These are phyloP conservation scores for Wilcoxina mikolae DNA, from an alignment of 495 filamentous ascomycete species.

Conservation along the genomic window DNA sequence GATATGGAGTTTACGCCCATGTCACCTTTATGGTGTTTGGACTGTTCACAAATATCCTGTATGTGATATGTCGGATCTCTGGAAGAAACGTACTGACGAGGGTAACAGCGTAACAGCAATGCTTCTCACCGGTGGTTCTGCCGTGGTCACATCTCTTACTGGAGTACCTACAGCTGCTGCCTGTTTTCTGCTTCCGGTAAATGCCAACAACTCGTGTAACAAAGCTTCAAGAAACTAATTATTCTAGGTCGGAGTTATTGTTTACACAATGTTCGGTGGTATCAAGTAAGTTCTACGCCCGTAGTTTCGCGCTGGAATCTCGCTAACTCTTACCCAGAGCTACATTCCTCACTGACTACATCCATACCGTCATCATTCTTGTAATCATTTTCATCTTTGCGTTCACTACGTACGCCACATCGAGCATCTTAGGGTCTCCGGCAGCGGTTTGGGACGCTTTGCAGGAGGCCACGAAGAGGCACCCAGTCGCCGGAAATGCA, in stretches of 20 bases:
- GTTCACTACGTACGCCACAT: slow-evolving; percentile 70
- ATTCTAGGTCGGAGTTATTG: slow-evolving; percentile 72
- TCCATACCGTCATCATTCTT: slow-evolving; percentile 76
- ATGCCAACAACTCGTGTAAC: too few relatives aligned
- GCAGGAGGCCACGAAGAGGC: slow-evolving; percentile 47
- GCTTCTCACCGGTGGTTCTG: slow-evolving; percentile 80
- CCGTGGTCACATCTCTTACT: slow-evolving; percentile 69
- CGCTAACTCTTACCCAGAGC: slow-evolving; percentile 11
- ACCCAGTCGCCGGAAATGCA: slow-evolving; percentile 76
- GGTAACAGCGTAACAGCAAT: slow-evolving; percentile 57
- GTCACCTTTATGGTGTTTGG: slow-evolving; percentile 68
- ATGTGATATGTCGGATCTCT: slow-evolving; percentile 3
- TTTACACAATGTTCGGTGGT: slow-evolving; percentile 64
- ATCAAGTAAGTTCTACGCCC: slow-evolving; percentile 51
- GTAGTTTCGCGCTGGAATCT: slow-evolving; percentile 1
- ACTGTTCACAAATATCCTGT: slow-evolving; percentile 65
- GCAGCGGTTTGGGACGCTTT: slow-evolving; percentile 68
- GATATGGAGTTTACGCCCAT: slow-evolving; percentile 51
- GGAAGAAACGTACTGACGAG: slow-evolving; percentile 1
- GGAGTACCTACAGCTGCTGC: slow-evolving; percentile 78
- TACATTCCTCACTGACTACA: slow-evolving; percentile 57
- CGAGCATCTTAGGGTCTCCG: slow-evolving; percentile 62
- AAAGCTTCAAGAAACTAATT: too few relatives aligned
- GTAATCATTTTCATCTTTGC: slow-evolving; percentile 85
- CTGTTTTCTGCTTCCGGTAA: slow-evolving; percentile 77